Percentiles rank a stretch among this genome's conserved stretches.
phyloP scores from a whole-genome alignment of 306 rosid species.

The Quercus alba region DNA sequence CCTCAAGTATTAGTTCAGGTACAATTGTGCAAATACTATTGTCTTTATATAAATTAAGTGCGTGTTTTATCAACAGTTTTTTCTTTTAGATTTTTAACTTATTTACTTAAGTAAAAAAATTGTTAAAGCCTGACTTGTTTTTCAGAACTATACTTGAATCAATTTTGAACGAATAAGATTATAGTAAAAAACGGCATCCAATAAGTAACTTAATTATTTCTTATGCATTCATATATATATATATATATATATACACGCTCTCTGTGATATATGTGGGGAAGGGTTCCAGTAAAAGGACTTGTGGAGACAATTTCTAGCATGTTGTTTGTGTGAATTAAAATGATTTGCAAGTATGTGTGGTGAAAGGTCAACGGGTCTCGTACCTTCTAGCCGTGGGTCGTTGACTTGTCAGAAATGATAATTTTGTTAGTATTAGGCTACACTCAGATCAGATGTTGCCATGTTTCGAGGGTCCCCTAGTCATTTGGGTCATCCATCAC shows the following conservation, averaged over 20 bases:
- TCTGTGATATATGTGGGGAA: slow-evolving; percentile 9
- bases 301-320: slow-evolving; percentile 36
- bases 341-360: slow-evolving; percentile 20
- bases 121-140: no score
- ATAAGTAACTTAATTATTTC: no score
- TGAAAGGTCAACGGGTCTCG: slow-evolving; percentile 50
- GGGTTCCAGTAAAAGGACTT: slow-evolving; percentile 19
- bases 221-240: not conserved
- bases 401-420: slow-evolving; percentile 61
- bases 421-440: slow-evolving; percentile 40
- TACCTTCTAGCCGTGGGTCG: slow-evolving; percentile 27
- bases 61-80: no score
- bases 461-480: slow-evolving; percentile 37
- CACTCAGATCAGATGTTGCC: slow-evolving; percentile 24
- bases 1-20: no score
- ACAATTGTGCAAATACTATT: no score
- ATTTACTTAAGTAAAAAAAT: no score
- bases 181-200: no score
- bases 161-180: no score
- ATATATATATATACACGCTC: not conserved
- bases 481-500: not conserved
- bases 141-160: no score
- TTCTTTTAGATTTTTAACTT: no score
- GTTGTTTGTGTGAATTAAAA: slow-evolving; percentile 24
- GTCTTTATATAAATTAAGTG: no score